Base-by-base conservation (phyloP, 2,329 filamentous ascomycete species). In the Helminthosporium solani region DNA sequence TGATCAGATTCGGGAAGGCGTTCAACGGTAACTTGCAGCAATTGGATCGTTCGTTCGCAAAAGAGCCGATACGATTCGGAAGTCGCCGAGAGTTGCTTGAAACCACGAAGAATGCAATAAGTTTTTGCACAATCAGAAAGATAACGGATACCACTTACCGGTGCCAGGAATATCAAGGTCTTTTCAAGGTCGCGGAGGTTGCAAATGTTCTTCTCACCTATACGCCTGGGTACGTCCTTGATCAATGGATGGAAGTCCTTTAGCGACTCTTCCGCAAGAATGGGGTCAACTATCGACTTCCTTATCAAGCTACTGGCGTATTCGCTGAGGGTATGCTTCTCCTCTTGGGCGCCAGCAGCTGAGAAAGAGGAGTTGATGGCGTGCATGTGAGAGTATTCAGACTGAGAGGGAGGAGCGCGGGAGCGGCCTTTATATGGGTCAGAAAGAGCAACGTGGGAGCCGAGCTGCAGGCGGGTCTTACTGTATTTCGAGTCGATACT, bases 181-280 rank as follows among this genome's bases (percentile, higher is more conserved):
- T 96, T 96, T 73, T 97, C 92, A 40, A 97, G 80, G 72, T 97
- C 92, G 70, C 92, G 85, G 44, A 97, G 82, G 74, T 88, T 96
- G 68, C 88, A 84, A 64, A 97, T 94, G 62, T 94, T 84, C 71
- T 90, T 91, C 66, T 85, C 82, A 64, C 83, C 82, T 67, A 96
- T 94, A 64, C 86, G 86, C 69, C 81, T 79, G 38, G 89, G 89
- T 54, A 90, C 84, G 70, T 88, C 86, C 57, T 86, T 78, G 54
- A 96, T 80, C 60, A 96, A 82, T 39, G 86, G 78, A 67, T 90
- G 86, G 70, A 96, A 96, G 39, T 87, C 83, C 68, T 90, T 88
- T 50, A 95, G 79, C 25, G 80, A 77, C 18, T 83, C 73, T 64
- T 91, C 86, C 53, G 81, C 80, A 46, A 94, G 80, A 40, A 96